These are phyloP conservation scores for Neonectria faginata DNA, from an alignment of 2,329 filamentous ascomycete genomes.

Conservation along the genomic window DNA sequence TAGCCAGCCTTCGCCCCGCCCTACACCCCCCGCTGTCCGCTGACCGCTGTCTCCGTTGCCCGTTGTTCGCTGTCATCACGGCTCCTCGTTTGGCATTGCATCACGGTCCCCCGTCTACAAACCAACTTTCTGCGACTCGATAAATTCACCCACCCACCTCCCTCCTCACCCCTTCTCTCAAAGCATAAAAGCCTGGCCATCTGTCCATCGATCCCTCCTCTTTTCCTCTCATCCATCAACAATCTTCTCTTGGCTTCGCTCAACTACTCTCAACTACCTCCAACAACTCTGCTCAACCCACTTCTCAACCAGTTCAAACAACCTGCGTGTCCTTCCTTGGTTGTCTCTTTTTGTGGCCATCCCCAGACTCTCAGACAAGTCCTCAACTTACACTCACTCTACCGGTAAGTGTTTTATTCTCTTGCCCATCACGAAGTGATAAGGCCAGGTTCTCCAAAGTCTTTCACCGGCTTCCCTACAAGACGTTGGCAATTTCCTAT, in stretches of 20 bases:
- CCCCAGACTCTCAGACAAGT: not conserved
- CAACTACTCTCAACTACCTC: slow-evolving; percentile 10
- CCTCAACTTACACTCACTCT: slow-evolving; percentile 7
- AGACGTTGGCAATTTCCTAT: slow-evolving; percentile 20
- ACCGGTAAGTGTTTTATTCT: slow-evolving; percentile 11
- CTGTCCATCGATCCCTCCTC: slow-evolving; percentile 8
- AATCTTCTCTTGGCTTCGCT: slow-evolving; percentile 12
- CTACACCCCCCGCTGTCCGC: slow-evolving; percentile 8
- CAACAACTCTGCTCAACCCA: not conserved
- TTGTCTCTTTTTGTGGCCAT: slow-evolving; percentile 2
- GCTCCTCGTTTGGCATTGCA: slow-evolving; percentile 34
- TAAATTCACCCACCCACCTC: slow-evolving; percentile 11
- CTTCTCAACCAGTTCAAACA: not conserved
- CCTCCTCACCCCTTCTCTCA: slow-evolving; percentile 1
- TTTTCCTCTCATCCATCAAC: slow-evolving; percentile 19
- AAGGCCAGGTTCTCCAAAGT: not conserved
- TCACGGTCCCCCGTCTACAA: slow-evolving; percentile 35
- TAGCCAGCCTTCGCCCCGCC: slow-evolving; percentile 40
- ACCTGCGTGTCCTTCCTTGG: slow-evolving; percentile 20
- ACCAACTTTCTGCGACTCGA: slow-evolving; percentile 35
- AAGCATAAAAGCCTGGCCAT: slow-evolving; percentile 24
- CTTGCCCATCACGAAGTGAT: not conserved
- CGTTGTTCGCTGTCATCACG: slow-evolving; percentile 27
- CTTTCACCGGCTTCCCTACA: not conserved
- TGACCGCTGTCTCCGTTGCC: not conserved